Percentiles rank a stretch among this genome's conserved stretches.
phyloP scores from a whole-genome alignment of 73 alveolate genomes.

The Stentor roeselii region DNA sequence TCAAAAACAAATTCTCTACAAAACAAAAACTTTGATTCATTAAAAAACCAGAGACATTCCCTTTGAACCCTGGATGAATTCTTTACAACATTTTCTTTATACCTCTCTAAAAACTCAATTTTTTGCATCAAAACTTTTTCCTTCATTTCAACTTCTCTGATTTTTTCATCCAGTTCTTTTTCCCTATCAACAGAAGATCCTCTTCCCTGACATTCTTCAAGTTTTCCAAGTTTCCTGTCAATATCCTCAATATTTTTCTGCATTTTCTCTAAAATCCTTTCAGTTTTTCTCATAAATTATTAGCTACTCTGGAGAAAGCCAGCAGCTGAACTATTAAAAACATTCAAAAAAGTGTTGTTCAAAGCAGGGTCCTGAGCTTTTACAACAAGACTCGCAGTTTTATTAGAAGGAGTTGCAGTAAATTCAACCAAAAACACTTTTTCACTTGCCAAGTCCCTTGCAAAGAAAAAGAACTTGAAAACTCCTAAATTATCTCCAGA shows the following conservation, averaged over 20 bases:
- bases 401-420: background rate
- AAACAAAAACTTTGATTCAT: too few species aligned
- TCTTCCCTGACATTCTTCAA: background rate
- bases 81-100: background rate
- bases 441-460: background rate
- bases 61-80: too few species aligned
- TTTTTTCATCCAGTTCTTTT: background rate
- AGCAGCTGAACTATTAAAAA: background rate
- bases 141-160: background rate
- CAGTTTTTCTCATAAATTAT: background rate
- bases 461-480: slow-evolving; percentile 4
- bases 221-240: background rate
- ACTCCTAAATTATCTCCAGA: background rate
- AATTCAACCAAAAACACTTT: background rate
- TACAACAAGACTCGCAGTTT: background rate
- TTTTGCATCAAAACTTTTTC: background rate
- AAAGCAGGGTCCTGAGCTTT: background rate
- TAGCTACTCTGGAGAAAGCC: background rate
- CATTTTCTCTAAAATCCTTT: too few species aligned
- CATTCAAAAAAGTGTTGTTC: background rate
- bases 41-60: too few species aligned
- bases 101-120: background rate
- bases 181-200: background rate
- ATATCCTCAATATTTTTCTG: too few species aligned
- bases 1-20: background rate